Evolutionary conservation across 2,329 filamentous ascomycete species (phyloP).

Genomic region (Pseudogymnoascus sp.): DNA sequence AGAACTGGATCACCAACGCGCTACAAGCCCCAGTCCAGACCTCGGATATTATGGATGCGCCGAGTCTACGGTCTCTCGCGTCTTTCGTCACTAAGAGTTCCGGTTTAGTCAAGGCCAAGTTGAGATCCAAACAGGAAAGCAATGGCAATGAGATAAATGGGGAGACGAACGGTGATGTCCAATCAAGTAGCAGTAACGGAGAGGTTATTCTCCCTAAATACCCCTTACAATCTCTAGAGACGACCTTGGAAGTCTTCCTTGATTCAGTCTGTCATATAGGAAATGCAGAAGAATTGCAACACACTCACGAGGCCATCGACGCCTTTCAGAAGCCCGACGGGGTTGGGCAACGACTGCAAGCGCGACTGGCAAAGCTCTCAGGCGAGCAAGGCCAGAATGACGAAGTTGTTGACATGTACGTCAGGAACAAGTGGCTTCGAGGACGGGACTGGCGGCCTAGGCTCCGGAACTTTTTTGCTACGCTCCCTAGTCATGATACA

Average conservation of each 20-base stretch:
- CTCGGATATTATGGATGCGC: slow-evolving; percentile 22
- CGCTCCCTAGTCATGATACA: neutral
- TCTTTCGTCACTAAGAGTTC: neutral
- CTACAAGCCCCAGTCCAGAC: slow-evolving; percentile 25
- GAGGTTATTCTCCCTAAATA: neutral
- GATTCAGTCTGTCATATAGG: neutral
- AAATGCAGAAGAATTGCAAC: neutral
- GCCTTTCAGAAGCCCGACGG: slow-evolving; percentile 12
- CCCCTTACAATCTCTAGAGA: neutral
- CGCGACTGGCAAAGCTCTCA: neutral
- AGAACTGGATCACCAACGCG: slow-evolving; percentile 34
- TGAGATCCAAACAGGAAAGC: neutral
- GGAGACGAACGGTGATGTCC: neutral
- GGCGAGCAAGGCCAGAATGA: neutral
- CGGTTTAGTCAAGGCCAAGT: neutral
- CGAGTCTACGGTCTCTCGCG: slow-evolving; percentile 22
- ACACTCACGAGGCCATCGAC: neutral
- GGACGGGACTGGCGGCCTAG: neutral
- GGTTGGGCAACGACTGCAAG: slow-evolving; percentile 13
- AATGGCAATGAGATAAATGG: neutral
- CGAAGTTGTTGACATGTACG: neutral
- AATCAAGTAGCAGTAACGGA: neutral
- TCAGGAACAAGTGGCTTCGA: neutral
- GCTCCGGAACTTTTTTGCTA: neutral
- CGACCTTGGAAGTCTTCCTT: slow-evolving; percentile 6